phyloP scores from a whole-genome alignment of 257 asterid genomes.

The Scutellaria barbata region DNA sequence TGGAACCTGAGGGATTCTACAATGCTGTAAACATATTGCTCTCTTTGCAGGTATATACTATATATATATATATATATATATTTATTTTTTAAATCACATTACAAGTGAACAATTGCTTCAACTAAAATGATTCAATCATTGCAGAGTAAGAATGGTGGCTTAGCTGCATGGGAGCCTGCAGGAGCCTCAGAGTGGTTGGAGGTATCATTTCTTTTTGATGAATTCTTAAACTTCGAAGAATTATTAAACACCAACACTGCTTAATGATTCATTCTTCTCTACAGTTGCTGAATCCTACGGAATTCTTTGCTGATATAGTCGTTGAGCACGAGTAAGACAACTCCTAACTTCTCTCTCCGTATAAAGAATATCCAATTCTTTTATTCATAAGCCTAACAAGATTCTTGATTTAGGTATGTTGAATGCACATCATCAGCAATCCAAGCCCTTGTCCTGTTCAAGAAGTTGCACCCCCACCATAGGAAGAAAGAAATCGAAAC shows the following conservation, averaged over 20 bases:
- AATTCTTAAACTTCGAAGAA: conserved; percentile 3
- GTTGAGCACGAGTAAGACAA: conserved; percentile 77
- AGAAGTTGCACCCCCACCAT: conserved; percentile 60
- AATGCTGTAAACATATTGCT: conserved; percentile 78
- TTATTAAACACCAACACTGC: not conserved
- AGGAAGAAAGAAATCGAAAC: conserved; percentile 60
- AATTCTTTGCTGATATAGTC: conserved; percentile 65
- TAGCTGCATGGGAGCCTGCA: conserved; percentile 98
- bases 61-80: no score
- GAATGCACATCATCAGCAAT: conserved; percentile 84
- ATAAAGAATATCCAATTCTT: no score
- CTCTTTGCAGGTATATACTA: conserved; percentile 64
- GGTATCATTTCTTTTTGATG: conserved; percentile 41
- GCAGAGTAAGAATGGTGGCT: conserved; percentile 92
- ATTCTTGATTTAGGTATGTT: conserved; percentile 51
- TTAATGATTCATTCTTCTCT: not conserved
- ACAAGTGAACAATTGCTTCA: not conserved
- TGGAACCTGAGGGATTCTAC: conserved; percentile 66
- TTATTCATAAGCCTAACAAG: not conserved
- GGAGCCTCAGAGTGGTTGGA: conserved; percentile 83
- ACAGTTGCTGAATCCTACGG: conserved; percentile 81
- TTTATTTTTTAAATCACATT: no score
- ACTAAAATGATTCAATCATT: conserved; percentile 8
- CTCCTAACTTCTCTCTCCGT: not conserved
- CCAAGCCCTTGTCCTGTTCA: conserved; percentile 68